A percentile compares a stretch with the other conserved stretches of the same genome.
Evolutionary conservation across 306 rosid genomes (phyloP).

Genomic region (Begonia peltatifolia): DNA sequence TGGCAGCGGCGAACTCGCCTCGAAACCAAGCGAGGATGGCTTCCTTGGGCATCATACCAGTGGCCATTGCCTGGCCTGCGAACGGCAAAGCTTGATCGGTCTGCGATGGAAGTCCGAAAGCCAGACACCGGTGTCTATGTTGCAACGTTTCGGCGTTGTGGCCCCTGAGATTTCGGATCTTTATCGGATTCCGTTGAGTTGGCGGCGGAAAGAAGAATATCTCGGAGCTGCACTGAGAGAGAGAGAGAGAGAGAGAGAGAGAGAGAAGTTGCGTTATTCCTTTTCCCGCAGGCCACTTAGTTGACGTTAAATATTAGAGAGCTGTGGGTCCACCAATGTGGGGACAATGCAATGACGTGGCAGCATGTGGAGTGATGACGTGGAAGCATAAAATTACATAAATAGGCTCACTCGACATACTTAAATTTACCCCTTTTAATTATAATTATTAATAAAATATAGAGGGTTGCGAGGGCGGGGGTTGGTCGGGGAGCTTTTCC

Average conservation of each 20-base stretch:
- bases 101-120: slow-evolving; percentile 9
- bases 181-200: not conserved
- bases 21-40: slow-evolving; percentile 69
- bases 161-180: not conserved
- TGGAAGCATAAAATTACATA: not conserved
- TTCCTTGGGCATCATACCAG: slow-evolving; percentile 57
- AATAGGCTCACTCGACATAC: no score
- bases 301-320: not conserved
- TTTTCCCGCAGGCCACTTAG: not conserved
- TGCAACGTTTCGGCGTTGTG: not conserved
- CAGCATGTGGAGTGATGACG: not conserved
- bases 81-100: slow-evolving; percentile 22
- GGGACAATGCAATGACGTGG: not conserved
- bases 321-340: not conserved
- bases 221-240: not conserved
- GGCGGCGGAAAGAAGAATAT: not conserved
- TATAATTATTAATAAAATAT: no score
- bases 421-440: no score
- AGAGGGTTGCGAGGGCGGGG: no score
- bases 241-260: not conserved
- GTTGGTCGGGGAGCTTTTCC: no score
- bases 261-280: not conserved
- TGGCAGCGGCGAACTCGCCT: slow-evolving; percentile 86
- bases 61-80: slow-evolving; percentile 20
- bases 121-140: not conserved